Evolutionary conservation across 1,284 basidiomycete species (phyloP).

Genomic region (Paramarasmius palmivorus): DNA sequence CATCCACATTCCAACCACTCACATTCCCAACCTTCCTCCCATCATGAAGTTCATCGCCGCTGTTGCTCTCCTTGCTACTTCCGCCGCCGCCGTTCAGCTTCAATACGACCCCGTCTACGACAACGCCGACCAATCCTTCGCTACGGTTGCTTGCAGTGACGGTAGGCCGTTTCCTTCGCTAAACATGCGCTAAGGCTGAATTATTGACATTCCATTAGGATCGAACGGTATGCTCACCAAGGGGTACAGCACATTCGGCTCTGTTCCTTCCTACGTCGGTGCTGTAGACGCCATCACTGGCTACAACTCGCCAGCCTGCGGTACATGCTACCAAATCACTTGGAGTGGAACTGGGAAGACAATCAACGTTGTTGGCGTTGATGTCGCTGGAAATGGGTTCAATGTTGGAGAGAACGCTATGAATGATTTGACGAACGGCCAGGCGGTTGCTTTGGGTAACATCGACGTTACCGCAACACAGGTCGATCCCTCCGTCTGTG

Average conservation of each 20-base stretch:
- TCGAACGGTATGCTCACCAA: slow-evolving; percentile 26
- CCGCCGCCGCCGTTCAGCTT: slow-evolving; percentile 15
- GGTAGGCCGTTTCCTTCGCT: too few species aligned
- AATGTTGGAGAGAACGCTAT: slow-evolving; percentile 33
- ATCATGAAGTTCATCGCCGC: slow-evolving; percentile 1
- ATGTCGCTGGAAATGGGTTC: slow-evolving; percentile 30
- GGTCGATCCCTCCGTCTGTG: slow-evolving; percentile 26
- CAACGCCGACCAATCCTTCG: slow-evolving; percentile 22
- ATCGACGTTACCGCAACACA: slow-evolving; percentile 20
- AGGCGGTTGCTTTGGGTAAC: slow-evolving; percentile 25
- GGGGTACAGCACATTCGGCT: slow-evolving; percentile 29
- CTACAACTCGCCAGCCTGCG: slow-evolving; percentile 31
- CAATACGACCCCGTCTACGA: slow-evolving; percentile 32
- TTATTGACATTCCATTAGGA: too few species aligned
- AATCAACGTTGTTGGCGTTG: slow-evolving; percentile 33
- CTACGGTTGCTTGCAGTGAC: slow-evolving; percentile 32
- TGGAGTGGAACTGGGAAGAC: slow-evolving; percentile 8
- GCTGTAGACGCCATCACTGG: slow-evolving; percentile 26
- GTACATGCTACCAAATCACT: slow-evolving; percentile 28
- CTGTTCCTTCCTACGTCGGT: slow-evolving; percentile 32
- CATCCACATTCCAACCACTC: too few species aligned
- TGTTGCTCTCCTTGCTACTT: neutral
- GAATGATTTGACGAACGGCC: slow-evolving; percentile 26
- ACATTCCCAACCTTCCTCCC: too few species aligned
- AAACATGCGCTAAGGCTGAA: too few species aligned